Evolutionary conservation across 495 filamentous ascomycete species (phyloP).

Genomic region (Penicillium odoratum): DNA sequence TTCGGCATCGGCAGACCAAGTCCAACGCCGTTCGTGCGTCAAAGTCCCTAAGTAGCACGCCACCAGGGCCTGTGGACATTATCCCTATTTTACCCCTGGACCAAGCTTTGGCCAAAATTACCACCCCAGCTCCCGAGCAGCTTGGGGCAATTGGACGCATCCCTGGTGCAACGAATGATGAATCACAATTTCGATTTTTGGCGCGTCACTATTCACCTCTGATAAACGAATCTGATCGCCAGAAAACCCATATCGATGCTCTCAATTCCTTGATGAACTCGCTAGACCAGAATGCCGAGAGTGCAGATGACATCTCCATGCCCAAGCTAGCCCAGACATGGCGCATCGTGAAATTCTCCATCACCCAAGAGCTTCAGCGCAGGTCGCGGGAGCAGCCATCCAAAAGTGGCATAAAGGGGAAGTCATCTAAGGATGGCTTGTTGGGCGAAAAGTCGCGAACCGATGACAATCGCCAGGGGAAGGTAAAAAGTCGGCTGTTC

Average conservation of each 20-base stretch:
- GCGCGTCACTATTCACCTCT: slow-evolving; percentile 56
- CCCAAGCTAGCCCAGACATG: slow-evolving; percentile 73
- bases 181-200: slow-evolving; percentile 58
- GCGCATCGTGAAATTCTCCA: slow-evolving; percentile 65
- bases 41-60: slow-evolving; percentile 53
- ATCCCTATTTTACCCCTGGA: slow-evolving; percentile 59
- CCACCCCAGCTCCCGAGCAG: slow-evolving; percentile 56
- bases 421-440: slow-evolving; percentile 36
- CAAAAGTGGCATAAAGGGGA: slow-evolving; percentile 27
- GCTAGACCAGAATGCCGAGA: slow-evolving; percentile 61
- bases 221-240: slow-evolving; percentile 25
- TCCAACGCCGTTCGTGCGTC: slow-evolving; percentile 32
- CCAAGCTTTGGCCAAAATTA: slow-evolving; percentile 56
- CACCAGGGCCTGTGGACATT: slow-evolving; percentile 52
- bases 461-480: slow-evolving; percentile 41
- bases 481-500: slow-evolving; percentile 44
- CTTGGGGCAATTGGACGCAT: slow-evolving; percentile 62
- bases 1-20: slow-evolving; percentile 43
- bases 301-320: slow-evolving; percentile 58
- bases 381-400: slow-evolving; percentile 56
- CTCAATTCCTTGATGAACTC: slow-evolving; percentile 52
- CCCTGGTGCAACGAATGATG: slow-evolving; percentile 52
- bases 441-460: slow-evolving; percentile 26
- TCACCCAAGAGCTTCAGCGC: slow-evolving; percentile 58
- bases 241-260: slow-evolving; percentile 32